Base-by-base conservation (phyloP, 441 rosid species). In the Isatis lusitanica region DNA sequence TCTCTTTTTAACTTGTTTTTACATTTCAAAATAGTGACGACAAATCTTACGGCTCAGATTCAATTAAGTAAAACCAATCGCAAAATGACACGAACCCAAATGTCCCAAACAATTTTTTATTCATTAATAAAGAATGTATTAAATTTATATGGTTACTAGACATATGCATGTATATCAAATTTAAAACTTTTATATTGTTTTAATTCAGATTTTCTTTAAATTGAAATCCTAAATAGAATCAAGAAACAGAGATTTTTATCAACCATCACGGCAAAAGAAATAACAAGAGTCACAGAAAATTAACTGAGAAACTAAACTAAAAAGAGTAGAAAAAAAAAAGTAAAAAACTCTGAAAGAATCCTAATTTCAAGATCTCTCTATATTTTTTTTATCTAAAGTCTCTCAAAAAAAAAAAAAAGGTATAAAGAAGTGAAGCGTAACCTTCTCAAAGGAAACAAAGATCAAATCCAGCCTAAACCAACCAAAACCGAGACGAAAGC, bases 391-490 rank as follows among this genome's bases (percentile, higher is more conserved):
- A 42, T 65, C 70, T 73, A 40, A 44, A 61, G 9, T 8, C 9
- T 12, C 61, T 1, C 5, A 53, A 13, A 12, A 9, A 5, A 28
- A 1, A 18, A 53, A 53, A 43, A 51, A 63, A 16, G 6, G 58
- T 70, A 24, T 16, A 15, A 59, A 64, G 6, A 73, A 65, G 42
- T 51, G 56, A 44, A 66, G 69, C 33, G 9, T n/a, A 16, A 46
- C 16, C 31, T 18, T 24, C 42, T 12, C 18, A 43, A 40, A 15
- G 17, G 30, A 63, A 33, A 16, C 30, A 44, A 56, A 46, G 13
- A 73, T 35, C 33, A 56, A 55, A 43, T 31, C 56, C 70, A 35
- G 18, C 48, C 76, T 33, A 71, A 73, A 55, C 69, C 61, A 58
- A 56, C 31, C 50, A 24, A n/a, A 59, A 65, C 33, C 59, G 6